phyloP scores from a whole-genome alignment of 1,139 yeast species.

The Geotrichum macrosporum region DNA sequence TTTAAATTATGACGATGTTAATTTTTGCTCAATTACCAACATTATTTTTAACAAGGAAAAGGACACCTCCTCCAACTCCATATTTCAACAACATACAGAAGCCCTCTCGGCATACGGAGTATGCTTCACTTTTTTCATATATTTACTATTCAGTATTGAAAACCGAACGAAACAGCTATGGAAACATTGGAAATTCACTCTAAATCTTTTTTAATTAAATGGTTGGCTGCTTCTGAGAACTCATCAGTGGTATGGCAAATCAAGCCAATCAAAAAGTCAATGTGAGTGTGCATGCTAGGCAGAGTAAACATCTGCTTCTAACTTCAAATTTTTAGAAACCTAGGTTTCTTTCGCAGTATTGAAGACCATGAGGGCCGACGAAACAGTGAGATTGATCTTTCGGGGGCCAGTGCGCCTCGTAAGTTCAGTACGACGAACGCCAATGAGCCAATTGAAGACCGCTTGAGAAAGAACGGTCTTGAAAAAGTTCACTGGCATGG shows the following conservation, averaged over 20 bases:
- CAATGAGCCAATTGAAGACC: constrained; percentile 31
- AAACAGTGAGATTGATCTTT: neutral
- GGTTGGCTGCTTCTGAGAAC: constrained; percentile 75
- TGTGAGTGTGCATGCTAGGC: constrained; percentile 34
- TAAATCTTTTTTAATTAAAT: constrained; percentile 80
- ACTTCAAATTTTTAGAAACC: constrained; percentile 35
- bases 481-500: constrained; percentile 37
- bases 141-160: too few species aligned
- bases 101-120: too few species aligned
- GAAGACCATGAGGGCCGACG: constrained; percentile 5
- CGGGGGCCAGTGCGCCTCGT: constrained; percentile 10
- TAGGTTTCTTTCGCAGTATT: constrained; percentile 47
- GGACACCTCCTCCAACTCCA: too few species aligned
- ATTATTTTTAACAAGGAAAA: too few species aligned
- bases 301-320: neutral
- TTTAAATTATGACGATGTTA: too few species aligned
- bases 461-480: constrained; percentile 36
- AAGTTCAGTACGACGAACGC: constrained; percentile 5
- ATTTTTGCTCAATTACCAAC: too few species aligned
- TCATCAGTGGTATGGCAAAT: constrained; percentile 72
- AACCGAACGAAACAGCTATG: too few species aligned
- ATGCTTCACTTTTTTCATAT: too few species aligned
- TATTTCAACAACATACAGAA: too few species aligned
- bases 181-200: constrained; percentile 88
- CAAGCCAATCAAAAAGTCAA: constrained; percentile 79